Evolutionary conservation across 139 green algal species (phyloP).

Genomic region (Picochlorum sp.): DNA sequence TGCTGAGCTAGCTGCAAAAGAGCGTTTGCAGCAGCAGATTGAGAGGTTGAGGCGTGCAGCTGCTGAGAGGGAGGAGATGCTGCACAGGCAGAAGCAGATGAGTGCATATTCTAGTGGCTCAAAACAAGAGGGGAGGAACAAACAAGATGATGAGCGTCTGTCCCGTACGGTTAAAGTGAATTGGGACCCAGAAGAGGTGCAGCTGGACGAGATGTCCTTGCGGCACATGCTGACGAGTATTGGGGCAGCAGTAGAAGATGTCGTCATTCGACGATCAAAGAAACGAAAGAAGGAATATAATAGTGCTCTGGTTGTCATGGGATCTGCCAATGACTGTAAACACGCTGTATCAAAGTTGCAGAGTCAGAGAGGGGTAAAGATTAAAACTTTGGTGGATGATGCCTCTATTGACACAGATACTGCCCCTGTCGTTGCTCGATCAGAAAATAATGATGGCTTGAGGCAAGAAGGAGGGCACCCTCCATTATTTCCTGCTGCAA

Average conservation of each 20-base stretch:
- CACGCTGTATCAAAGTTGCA: slow-evolving; percentile 9
- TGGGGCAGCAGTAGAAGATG: slow-evolving; percentile 45
- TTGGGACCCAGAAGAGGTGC: slow-evolving; percentile 31
- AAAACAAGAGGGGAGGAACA: neutral
- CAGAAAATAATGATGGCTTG: too few species aligned
- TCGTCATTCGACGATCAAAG: slow-evolving; percentile 32
- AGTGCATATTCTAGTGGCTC: neutral
- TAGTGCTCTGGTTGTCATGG: slow-evolving; percentile 50
- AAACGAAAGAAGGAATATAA: slow-evolving; percentile 26
- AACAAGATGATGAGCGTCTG: slow-evolving; percentile 29
- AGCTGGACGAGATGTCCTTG: neutral
- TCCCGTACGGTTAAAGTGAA: slow-evolving; percentile 48
- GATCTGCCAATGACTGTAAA: neutral
- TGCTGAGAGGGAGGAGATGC: slow-evolving; percentile 4
- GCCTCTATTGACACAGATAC: neutral
- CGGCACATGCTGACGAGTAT: slow-evolving; percentile 30
- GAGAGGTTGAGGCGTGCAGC: slow-evolving; percentile 37
- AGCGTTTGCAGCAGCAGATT: slow-evolving; percentile 37
- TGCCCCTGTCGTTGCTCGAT: too few species aligned
- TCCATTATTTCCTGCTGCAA: too few species aligned
- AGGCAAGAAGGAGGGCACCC: too few species aligned
- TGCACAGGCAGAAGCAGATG: neutral
- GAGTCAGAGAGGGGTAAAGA: neutral
- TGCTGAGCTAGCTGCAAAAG: slow-evolving; percentile 14
- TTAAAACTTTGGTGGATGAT: neutral